phyloP scores from a whole-genome alignment of 1,284 basidiomycete genomes.

The Naganishia cerealis region DNA sequence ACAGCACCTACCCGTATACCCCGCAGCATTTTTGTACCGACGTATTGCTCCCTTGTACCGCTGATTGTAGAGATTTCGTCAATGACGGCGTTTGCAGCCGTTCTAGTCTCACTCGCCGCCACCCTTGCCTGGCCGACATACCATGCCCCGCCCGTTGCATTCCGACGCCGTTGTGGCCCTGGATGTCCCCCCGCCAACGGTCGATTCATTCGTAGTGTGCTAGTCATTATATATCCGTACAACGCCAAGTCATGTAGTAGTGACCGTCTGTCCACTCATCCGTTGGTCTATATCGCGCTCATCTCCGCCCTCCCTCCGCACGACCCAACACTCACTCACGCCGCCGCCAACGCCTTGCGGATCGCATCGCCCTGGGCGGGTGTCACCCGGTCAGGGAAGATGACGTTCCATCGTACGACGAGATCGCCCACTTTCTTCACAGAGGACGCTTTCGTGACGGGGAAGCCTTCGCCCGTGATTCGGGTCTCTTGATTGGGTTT shows the following conservation, averaged over 20 bases:
- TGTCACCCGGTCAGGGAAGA: constrained; percentile 76
- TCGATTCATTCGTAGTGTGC: not conserved
- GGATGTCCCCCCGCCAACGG: no score
- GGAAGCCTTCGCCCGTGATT: constrained; percentile 82
- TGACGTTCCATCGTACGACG: constrained; percentile 76
- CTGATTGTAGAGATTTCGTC: not conserved
- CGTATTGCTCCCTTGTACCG: not conserved
- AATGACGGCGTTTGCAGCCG: no score
- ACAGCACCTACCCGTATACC: not conserved
- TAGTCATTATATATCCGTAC: constrained; percentile 25
- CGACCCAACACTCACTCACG: no score
- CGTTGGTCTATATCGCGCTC: not conserved
- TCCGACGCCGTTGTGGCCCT: no score
- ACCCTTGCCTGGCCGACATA: no score
- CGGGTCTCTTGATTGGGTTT: constrained; percentile 75
- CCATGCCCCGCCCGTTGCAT: no score
- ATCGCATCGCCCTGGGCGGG: constrained; percentile 74
- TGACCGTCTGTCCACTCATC: not conserved
- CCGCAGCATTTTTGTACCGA: not conserved
- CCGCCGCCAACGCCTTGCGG: constrained; percentile 63
- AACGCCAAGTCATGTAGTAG: constrained; percentile 26
- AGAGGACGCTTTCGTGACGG: constrained; percentile 75
- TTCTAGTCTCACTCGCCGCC: no score
- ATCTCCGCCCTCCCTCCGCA: not conserved
- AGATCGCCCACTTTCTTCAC: constrained; percentile 77